Percentiles rank a stretch among this genome's conserved stretches.
Evolutionary conservation across 352 stramenopile genomes (phyloP).

Genomic region (Globisporangium middletonii): DNA sequence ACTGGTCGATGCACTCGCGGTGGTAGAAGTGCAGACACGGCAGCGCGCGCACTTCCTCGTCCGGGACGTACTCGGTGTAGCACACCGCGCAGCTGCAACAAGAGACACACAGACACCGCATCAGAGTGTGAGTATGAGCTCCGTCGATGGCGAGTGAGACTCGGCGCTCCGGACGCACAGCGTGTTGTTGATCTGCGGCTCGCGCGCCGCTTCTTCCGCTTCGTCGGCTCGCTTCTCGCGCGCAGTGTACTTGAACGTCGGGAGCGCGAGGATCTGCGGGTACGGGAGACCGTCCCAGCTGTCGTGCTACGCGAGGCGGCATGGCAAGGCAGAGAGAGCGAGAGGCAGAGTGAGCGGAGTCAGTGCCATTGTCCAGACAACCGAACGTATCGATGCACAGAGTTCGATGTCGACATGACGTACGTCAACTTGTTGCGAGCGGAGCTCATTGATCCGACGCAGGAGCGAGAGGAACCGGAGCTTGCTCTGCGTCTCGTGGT

Average conservation of each 20-base stretch:
- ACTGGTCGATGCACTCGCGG: slow-evolving; percentile 88
- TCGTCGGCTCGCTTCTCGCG: slow-evolving; percentile 25
- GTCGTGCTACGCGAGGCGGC: slow-evolving; percentile 27
- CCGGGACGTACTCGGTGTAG: slow-evolving; percentile 67
- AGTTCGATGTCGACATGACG: slow-evolving; percentile 1
- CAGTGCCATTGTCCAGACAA: neutral
- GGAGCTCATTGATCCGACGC: slow-evolving; percentile 77
- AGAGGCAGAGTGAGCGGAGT: neutral
- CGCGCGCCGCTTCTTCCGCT: slow-evolving; percentile 12
- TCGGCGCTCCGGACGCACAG: slow-evolving; percentile 15
- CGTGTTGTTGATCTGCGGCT: slow-evolving; percentile 54
- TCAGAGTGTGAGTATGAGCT: neutral
- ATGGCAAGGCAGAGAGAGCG: neutral
- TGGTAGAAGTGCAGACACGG: slow-evolving; percentile 89
- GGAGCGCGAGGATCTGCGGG: slow-evolving; percentile 73
- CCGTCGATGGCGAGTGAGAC: too few species aligned
- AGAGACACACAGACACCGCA: neutral
- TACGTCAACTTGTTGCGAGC: slow-evolving; percentile 74
- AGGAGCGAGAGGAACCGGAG: slow-evolving; percentile 70
- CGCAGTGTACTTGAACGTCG: slow-evolving; percentile 69
- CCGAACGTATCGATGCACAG: neutral
- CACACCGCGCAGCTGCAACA: slow-evolving; percentile 64
- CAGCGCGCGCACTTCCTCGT: slow-evolving; percentile 75
- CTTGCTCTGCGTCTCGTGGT: slow-evolving; percentile 41
- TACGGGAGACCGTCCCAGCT: slow-evolving; percentile 75